phyloP scores from a whole-genome alignment of 148 eudicot species.

The Arbutus unedo region DNA sequence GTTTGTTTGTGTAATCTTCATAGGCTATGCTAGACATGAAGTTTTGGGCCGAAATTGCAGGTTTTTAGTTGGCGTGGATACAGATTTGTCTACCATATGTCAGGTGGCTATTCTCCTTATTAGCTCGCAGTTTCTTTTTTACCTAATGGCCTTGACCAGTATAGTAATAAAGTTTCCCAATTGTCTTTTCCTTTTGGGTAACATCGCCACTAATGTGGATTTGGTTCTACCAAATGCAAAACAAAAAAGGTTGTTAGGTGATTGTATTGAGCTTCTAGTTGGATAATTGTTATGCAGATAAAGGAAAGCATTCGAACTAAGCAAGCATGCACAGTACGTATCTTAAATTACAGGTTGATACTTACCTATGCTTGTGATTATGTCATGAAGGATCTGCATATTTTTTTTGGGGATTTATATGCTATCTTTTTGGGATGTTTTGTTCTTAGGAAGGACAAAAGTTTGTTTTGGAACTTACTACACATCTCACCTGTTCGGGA shows the following conservation, averaged over 20 bases:
- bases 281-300: conserved; percentile 43
- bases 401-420: background rate
- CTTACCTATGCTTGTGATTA: conserved; percentile 5
- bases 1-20: conserved; percentile 3
- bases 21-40: conserved; percentile 81
- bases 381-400: background rate
- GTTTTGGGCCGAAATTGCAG: conserved; percentile 69
- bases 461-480: conserved; percentile 77
- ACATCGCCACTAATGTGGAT: background rate
- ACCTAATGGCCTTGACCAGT: background rate
- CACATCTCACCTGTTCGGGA: conserved; percentile 78
- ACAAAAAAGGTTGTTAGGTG: background rate
- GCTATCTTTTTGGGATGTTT: conserved; percentile 9
- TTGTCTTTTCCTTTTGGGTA: background rate
- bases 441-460: conserved; percentile 65
- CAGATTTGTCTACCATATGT: conserved; percentile 46
- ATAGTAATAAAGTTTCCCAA: background rate
- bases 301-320: conserved; percentile 45
- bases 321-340: conserved; percentile 59
- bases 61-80: conserved; percentile 59
- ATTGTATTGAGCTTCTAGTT: background rate
- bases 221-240: background rate
- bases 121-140: background rate
- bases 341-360: conserved; percentile 73
- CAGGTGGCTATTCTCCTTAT: conserved; percentile 42